Percentiles rank a stretch among this genome's conserved stretches.
Conservation (phyloP, 148 eudicot genomes). For the Drosera capensis region DNA sequence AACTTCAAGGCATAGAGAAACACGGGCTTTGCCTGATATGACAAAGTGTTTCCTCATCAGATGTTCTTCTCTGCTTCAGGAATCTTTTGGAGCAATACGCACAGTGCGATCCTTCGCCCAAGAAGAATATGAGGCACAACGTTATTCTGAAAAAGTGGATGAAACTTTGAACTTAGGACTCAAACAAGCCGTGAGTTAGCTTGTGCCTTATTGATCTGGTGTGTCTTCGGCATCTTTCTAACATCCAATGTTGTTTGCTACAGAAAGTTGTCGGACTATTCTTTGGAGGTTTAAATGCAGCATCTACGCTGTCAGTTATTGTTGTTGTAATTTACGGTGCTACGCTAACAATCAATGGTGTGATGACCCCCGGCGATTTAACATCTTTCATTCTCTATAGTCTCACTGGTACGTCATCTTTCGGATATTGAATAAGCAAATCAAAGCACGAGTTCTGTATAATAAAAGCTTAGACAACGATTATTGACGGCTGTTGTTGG, state of each 20-base stretch:
- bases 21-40: too few species aligned
- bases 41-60: too few species aligned
- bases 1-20: too few species aligned
- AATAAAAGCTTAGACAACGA: neutral
- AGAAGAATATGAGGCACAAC: slow-evolving; percentile 46
- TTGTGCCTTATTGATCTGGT: neutral
- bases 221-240: slow-evolving; percentile 1
- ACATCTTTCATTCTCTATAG: slow-evolving; percentile 91
- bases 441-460: neutral
- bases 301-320: slow-evolving; percentile 74
- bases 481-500: neutral
- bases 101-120: slow-evolving; percentile 91
- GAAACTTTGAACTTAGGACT: slow-evolving; percentile 73
- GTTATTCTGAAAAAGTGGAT: slow-evolving; percentile 74
- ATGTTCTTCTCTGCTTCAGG: slow-evolving; percentile 24
- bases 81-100: slow-evolving; percentile 81
- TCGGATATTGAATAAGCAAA: neutral
- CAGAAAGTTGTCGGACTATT: slow-evolving; percentile 69
- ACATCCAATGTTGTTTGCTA: slow-evolving; percentile 9
- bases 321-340: slow-evolving; percentile 89
- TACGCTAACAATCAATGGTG: slow-evolving; percentile 53
- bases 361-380: slow-evolving; percentile 66
- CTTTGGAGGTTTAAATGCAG: slow-evolving; percentile 70
- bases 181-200: slow-evolving; percentile 61
- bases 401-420: slow-evolving; percentile 41